phyloP scores from a whole-genome alignment of 2,329 filamentous ascomycete species.

The Cytospora piceicola region DNA sequence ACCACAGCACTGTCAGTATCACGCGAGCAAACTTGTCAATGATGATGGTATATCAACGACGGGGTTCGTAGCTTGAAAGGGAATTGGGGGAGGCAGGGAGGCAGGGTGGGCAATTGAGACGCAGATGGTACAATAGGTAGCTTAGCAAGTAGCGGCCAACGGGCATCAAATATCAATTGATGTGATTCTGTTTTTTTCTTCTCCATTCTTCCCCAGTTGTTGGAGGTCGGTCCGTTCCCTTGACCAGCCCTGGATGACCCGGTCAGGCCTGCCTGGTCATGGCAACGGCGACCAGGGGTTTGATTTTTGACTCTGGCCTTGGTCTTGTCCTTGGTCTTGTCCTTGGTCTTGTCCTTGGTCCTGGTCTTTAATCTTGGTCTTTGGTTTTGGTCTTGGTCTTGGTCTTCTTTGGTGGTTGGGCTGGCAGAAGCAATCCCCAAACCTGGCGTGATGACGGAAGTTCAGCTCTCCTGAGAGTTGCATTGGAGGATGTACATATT shows the following conservation, averaged over 20 bases:
- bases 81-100: no score
- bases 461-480: constrained; percentile 11
- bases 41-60: neutral
- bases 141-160: neutral
- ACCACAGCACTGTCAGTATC: constrained; percentile 8
- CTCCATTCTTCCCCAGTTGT: no score
- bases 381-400: neutral
- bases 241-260: constrained; percentile 1
- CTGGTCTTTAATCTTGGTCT: no score
- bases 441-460: constrained; percentile 21
- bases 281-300: constrained; percentile 11
- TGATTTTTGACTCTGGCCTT: neutral
- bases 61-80: neutral
- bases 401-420: constrained; percentile 11
- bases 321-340: constrained; percentile 10
- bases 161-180: neutral
- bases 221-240: no score
- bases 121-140: no score
- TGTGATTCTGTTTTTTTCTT: neutral
- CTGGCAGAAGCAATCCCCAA: constrained; percentile 15
- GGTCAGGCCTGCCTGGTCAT: constrained; percentile 8
- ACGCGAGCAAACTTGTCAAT: constrained; percentile 10
- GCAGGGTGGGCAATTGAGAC: no score
- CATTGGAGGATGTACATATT: constrained; percentile 9
- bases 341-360: neutral